These are phyloP conservation scores for Houttuynia cordata DNA, from an alignment of 164 flowering plant species.

Conservation along the genomic window DNA sequence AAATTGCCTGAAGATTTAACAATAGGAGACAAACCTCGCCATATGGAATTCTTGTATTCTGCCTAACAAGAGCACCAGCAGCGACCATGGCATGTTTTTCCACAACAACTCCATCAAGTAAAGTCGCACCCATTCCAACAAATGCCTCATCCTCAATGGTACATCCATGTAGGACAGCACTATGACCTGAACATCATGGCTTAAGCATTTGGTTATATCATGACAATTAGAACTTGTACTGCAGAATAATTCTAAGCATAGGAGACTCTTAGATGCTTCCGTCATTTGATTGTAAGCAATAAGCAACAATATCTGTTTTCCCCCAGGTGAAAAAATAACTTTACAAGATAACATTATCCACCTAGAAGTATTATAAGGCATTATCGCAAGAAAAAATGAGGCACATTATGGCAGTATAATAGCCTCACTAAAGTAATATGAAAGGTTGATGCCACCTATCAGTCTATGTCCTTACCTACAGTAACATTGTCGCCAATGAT, in stretches of 20 bases:
- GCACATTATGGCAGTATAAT: too few relatives aligned
- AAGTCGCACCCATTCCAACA: slow-evolving; percentile 85
- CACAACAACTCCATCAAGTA: slow-evolving; percentile 85
- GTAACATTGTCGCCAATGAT: slow-evolving; percentile 91
- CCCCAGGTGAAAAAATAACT: too few relatives aligned
- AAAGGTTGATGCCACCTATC: neutral
- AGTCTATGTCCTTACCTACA: slow-evolving; percentile 42
- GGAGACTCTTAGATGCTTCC: too few relatives aligned
- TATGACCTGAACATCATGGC: slow-evolving; percentile 48
- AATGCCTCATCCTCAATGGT: slow-evolving; percentile 91
- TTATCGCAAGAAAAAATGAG: too few relatives aligned
- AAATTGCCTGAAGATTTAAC: neutral
- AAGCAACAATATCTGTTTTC: too few relatives aligned
- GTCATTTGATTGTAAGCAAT: too few relatives aligned
- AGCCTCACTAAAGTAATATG: too few relatives aligned
- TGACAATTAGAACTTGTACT: neutral
- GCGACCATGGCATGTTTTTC: slow-evolving; percentile 93
- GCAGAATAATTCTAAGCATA: neutral
- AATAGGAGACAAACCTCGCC: slow-evolving; percentile 54
- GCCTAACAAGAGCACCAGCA: slow-evolving; percentile 92
- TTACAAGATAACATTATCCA: too few relatives aligned
- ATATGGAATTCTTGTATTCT: slow-evolving; percentile 68
- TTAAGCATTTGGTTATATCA: too few relatives aligned
- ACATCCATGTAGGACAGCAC: slow-evolving; percentile 91
- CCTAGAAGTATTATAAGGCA: too few relatives aligned